These are phyloP conservation scores for Tripterygium wilfordii DNA, from an alignment of 177 flowering plant genomes.

Conservation along the genomic window DNA sequence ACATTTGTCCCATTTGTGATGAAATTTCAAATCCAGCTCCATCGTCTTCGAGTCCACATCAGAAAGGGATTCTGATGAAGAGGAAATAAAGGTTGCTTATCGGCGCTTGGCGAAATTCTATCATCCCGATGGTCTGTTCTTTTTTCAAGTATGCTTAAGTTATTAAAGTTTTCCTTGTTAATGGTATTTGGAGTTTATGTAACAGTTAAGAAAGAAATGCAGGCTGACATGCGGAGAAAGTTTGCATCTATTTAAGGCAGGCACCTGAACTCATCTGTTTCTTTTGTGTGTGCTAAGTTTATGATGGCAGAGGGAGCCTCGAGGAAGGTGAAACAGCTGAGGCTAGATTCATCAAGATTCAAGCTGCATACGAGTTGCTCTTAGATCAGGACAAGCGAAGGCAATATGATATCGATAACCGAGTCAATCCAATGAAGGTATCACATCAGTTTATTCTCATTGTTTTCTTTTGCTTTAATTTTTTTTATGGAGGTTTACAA, in stretches of 20 bases:
- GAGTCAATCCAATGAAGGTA: slow-evolving; percentile 97
- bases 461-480: too few species aligned
- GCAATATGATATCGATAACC: slow-evolving; percentile 72
- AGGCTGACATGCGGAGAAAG: too few species aligned
- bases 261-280: slow-evolving; percentile 4
- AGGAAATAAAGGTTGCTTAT: slow-evolving; percentile 77
- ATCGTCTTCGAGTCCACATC: too few species aligned
- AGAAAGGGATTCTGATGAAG: slow-evolving; percentile 90
- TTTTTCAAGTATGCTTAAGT: too few species aligned
- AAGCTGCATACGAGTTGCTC: slow-evolving; percentile 96
- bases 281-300: slow-evolving; percentile 41
- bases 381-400: slow-evolving; percentile 69
- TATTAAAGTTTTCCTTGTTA: too few species aligned
- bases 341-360: slow-evolving; percentile 92
- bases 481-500: too few species aligned
- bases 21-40: too few species aligned
- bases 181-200: too few species aligned
- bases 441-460: background rate
- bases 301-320: slow-evolving; percentile 89
- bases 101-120: slow-evolving; percentile 88
- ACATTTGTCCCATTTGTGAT: too few species aligned
- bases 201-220: too few species aligned
- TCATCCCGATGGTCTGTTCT: slow-evolving; percentile 96
- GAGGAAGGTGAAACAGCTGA: slow-evolving; percentile 97
- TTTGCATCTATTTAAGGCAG: background rate